Percentiles rank a stretch among this genome's conserved stretches.
phyloP scores from a whole-genome alignment of 176 grass and related monocot genomes.

The Thinopyrum elongatum region DNA sequence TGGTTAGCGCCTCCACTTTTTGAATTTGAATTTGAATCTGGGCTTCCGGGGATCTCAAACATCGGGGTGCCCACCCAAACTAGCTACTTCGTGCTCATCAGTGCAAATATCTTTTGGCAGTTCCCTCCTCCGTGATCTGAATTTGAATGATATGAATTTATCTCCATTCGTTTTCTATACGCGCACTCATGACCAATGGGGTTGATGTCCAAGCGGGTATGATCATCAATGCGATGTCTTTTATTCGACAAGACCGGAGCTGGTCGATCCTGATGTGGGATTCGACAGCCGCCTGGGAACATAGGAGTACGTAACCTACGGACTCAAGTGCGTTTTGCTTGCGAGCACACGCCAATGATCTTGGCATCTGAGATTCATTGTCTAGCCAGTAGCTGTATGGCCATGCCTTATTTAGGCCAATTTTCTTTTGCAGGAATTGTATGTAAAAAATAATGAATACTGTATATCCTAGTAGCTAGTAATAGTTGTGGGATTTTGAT shows the following conservation, averaged over 20 bases:
- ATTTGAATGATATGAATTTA: not conserved
- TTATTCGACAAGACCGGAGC: not conserved
- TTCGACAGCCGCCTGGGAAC: not conserved
- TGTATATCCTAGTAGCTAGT: no score
- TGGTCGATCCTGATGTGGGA: not conserved
- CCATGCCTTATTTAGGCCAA: no score
- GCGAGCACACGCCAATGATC: not conserved
- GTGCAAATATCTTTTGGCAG: no score
- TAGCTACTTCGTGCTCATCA: not conserved
- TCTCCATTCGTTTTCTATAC: not conserved
- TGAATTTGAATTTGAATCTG: not conserved
- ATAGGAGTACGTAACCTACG: not conserved
- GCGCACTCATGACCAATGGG: not conserved
- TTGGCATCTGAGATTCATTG: not conserved
- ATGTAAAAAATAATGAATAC: no score
- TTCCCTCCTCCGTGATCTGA: not conserved
- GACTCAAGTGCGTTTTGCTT: not conserved
- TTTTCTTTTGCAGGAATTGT: no score
- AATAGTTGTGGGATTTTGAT: no score
- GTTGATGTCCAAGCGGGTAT: not conserved
- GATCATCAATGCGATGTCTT: not conserved
- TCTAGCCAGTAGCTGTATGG: no score
- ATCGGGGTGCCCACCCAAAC: not conserved
- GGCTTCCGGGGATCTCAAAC: no score
- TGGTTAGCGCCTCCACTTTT: not conserved